Percentiles rank a stretch among this genome's conserved stretches.
Evolutionary conservation across 305 asterid species (phyloP).

Genomic region (Fraxinus baroniana): DNA sequence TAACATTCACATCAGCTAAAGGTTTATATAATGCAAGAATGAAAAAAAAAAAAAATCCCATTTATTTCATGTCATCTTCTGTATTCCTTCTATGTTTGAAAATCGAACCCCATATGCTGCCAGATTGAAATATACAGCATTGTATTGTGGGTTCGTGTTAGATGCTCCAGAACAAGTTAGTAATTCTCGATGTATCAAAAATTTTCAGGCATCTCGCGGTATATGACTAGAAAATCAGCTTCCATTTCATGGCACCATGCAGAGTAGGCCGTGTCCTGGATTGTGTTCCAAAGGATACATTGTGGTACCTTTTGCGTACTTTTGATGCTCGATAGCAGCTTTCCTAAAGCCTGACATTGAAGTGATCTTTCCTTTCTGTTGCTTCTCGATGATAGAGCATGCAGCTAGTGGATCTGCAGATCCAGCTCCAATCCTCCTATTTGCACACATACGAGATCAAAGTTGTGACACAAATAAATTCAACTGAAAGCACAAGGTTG

Average conservation of each 20-base stretch:
- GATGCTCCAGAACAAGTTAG: conserved; percentile 26
- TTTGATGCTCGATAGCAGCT: conserved; percentile 46
- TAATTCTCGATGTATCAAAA: not conserved
- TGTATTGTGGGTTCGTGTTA: not conserved
- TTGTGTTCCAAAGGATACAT: too few relatives aligned
- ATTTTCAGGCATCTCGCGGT: too few relatives aligned
- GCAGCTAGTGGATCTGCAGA: conserved; percentile 63
- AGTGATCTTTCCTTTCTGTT: conserved; percentile 31
- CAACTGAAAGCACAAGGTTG: not conserved
- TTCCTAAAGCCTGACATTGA: conserved; percentile 30
- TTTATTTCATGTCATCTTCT: not conserved
- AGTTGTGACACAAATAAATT: not conserved
- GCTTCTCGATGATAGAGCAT: conserved; percentile 66
- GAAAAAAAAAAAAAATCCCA: not conserved
- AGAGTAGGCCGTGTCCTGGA: too few relatives aligned
- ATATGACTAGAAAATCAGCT: too few relatives aligned
- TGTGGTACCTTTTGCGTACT: conserved; percentile 47
- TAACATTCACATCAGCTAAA: not conserved
- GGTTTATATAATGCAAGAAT: not conserved
- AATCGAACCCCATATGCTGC: not conserved
- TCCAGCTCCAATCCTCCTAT: conserved; percentile 82
- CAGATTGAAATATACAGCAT: not conserved
- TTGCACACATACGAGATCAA: not conserved
- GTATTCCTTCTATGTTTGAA: not conserved
- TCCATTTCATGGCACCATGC: too few relatives aligned